These are phyloP conservation scores for Globisporangium solare DNA, from an alignment of 352 stramenopile species.

Conservation along the genomic window DNA sequence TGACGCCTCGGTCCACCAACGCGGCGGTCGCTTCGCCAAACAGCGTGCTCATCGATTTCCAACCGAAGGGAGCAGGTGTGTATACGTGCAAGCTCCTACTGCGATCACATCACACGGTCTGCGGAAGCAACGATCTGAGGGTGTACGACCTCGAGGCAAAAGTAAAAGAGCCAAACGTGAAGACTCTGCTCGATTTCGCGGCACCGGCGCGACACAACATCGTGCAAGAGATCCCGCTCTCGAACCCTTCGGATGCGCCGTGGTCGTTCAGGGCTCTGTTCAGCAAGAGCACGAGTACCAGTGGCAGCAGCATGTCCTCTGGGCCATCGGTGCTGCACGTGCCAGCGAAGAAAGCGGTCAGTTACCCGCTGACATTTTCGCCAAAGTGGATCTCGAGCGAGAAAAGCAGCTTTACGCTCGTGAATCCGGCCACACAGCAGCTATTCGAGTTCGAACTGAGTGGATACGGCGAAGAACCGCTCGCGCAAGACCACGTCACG, in stretches of 20 bases:
- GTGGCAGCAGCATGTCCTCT: constrained; percentile 50
- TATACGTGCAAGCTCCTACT: constrained; percentile 73
- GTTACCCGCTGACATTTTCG: constrained; percentile 81
- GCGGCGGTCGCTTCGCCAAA: constrained; percentile 28
- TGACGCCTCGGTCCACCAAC: constrained; percentile 35
- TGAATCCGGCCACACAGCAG: constrained; percentile 82
- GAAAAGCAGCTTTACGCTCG: constrained; percentile 62
- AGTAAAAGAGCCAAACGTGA: constrained; percentile 84
- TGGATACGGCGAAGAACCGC: constrained; percentile 83
- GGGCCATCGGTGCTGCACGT: constrained; percentile 66
- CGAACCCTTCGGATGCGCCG: constrained; percentile 78
- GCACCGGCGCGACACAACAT: constrained; percentile 85
- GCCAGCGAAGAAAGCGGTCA: constrained; percentile 57
- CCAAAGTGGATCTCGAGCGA: constrained; percentile 76
- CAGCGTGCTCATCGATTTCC: constrained; percentile 62
- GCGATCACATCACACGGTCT: constrained; percentile 48
- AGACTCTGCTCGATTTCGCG: constrained; percentile 85
- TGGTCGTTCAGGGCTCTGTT: constrained; percentile 83
- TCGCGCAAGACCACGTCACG: constrained; percentile 87
- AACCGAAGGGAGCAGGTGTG: constrained; percentile 61
- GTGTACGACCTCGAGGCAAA: constrained; percentile 82
- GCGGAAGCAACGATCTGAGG: constrained; percentile 68
- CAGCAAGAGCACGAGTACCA: constrained; percentile 11
- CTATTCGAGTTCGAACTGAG: constrained; percentile 88
- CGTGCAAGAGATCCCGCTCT: constrained; percentile 88